A percentile compares a stretch with the other conserved stretches of the same genome.
Evolutionary conservation across 352 stramenopile species (phyloP).

Genomic region (Pythium inflatum): DNA sequence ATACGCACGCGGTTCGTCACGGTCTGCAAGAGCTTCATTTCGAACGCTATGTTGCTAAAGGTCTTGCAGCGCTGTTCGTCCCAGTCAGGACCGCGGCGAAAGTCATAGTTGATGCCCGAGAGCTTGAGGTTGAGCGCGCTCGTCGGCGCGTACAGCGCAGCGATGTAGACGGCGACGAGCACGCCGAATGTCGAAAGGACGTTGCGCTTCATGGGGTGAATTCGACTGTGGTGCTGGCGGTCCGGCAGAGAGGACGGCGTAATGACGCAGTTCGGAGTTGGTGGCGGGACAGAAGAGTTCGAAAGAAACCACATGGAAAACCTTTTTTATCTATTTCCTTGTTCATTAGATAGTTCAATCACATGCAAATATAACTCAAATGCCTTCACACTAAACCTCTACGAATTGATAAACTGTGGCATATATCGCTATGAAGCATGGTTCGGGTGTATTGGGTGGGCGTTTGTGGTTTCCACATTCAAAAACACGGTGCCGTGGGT

Average conservation of each 20-base stretch:
- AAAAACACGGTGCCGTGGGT: neutral
- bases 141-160: conserved; percentile 37
- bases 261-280: neutral
- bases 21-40: conserved; percentile 64
- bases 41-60: conserved; percentile 44
- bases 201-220: conserved; percentile 14
- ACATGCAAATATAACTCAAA: neutral
- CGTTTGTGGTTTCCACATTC: conserved; percentile 19
- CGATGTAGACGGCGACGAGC: conserved; percentile 15
- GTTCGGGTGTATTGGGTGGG: too few species aligned
- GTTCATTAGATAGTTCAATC: too few species aligned
- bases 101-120: conserved; percentile 85
- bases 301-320: neutral
- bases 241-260: too few species aligned
- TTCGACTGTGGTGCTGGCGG: too few species aligned
- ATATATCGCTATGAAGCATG: neutral
- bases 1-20: conserved; percentile 77
- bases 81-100: conserved; percentile 79
- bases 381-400: neutral
- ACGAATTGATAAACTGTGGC: neutral
- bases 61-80: conserved; percentile 74
- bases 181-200: neutral
- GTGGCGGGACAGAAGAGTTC: neutral
- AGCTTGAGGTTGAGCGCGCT: conserved; percentile 72
- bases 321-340: too few species aligned